Conservation (phyloP, 768 basidiomycete genomes). For the Hortiboletus campestris region DNA sequence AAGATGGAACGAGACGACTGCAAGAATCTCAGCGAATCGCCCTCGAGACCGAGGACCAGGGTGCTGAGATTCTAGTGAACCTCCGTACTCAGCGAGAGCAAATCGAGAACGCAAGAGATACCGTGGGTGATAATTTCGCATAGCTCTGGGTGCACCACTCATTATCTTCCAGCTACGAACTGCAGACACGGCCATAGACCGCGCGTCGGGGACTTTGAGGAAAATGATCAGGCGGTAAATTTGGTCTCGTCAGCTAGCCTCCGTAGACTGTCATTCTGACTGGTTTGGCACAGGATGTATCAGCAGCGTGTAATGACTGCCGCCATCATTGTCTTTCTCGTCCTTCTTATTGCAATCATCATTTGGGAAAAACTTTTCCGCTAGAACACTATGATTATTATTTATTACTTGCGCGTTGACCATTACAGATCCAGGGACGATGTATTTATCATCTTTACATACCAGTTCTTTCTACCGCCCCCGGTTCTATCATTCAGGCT, state of each 20-base stretch:
- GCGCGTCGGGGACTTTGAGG: slow-evolving; percentile 88
- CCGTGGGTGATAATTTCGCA: slow-evolving; percentile 46
- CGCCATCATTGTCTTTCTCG: slow-evolving; percentile 80
- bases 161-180: slow-evolving; percentile 59
- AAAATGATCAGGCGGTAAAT: slow-evolving; percentile 93
- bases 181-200: slow-evolving; percentile 87
- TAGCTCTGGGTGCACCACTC: not conserved
- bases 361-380: slow-evolving; percentile 73
- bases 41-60: slow-evolving; percentile 94
- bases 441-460: slow-evolving; percentile 29
- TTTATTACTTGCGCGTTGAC: slow-evolving; percentile 18
- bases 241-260: not conserved
- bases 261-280: slow-evolving; percentile 11
- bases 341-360: slow-evolving; percentile 79
- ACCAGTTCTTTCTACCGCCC: slow-evolving; percentile 5
- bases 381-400: slow-evolving; percentile 22
- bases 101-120: slow-evolving; percentile 90
- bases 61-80: slow-evolving; percentile 86
- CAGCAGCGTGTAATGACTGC: slow-evolving; percentile 89
- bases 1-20: slow-evolving; percentile 81
- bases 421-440: slow-evolving; percentile 12
- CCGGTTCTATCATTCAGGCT: not conserved
- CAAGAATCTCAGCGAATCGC: slow-evolving; percentile 92
- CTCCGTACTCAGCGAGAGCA: slow-evolving; percentile 88
- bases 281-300: slow-evolving; percentile 74